Percentiles rank a stretch among this genome's conserved stretches.
phyloP scores from a whole-genome alignment of 768 basidiomycete species.

The Xerocomellus dryophilus region DNA sequence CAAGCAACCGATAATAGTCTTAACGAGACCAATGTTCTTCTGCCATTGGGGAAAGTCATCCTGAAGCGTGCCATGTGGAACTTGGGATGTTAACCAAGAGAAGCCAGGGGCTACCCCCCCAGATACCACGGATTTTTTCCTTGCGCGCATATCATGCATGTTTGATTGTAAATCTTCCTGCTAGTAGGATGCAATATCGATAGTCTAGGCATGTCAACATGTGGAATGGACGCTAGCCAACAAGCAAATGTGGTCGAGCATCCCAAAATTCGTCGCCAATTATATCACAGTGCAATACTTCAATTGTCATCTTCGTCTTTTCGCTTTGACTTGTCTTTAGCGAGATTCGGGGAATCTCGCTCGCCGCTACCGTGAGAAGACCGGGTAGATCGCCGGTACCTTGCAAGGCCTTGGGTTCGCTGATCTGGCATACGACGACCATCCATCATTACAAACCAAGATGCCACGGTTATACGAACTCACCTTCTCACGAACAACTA shows the following conservation, averaged over 20 bases:
- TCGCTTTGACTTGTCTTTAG: conserved; percentile 31
- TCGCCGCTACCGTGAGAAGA: too few relatives aligned
- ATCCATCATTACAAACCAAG: not conserved
- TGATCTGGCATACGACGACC: not conserved
- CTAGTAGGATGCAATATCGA: not conserved
- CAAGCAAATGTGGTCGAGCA: conserved; percentile 52
- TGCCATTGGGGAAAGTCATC: too few relatives aligned
- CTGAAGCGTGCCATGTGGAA: too few relatives aligned
- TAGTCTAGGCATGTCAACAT: not conserved
- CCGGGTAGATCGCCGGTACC: not conserved
- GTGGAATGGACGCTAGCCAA: not conserved
- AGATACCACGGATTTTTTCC: too few relatives aligned
- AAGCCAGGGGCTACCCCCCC: too few relatives aligned
- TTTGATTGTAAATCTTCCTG: too few relatives aligned
- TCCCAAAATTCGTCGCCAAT: conserved; percentile 83
- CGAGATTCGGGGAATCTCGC: conserved; percentile 14
- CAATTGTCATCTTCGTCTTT: conserved; percentile 44
- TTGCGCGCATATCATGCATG: too few relatives aligned
- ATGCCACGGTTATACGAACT: not conserved
- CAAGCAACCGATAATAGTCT: too few relatives aligned
- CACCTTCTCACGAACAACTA: conserved; percentile 69
- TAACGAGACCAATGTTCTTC: too few relatives aligned
- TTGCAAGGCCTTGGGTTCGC: conserved; percentile 2
- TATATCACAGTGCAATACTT: conserved; percentile 76
- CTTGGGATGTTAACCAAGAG: too few relatives aligned